phyloP scores from a whole-genome alignment of 805 yeast genomes.

The Candida nanaspora region DNA sequence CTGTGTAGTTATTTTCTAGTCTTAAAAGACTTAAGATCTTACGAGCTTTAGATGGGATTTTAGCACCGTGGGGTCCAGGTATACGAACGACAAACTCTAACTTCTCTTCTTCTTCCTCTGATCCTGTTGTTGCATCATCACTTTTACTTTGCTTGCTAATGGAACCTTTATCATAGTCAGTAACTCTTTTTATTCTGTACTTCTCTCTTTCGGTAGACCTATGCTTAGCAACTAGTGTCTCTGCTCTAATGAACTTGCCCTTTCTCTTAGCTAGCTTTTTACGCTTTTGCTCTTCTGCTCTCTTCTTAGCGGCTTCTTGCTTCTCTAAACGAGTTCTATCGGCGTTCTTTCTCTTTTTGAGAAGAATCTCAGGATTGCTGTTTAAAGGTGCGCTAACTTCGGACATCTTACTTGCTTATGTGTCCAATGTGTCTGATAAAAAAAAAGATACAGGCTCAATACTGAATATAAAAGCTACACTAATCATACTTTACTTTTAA shows the following conservation, averaged over 20 bases:
- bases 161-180: constrained; percentile 40
- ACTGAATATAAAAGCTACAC: no score
- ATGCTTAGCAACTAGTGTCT: constrained; percentile 60
- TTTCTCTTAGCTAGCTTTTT: constrained; percentile 36
- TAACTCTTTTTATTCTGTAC: constrained; percentile 59
- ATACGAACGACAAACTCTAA: constrained; percentile 63
- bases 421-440: background rate
- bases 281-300: constrained; percentile 36
- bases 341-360: constrained; percentile 73
- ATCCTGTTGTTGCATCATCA: constrained; percentile 26
- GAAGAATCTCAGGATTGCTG: constrained; percentile 69
- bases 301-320: constrained; percentile 55
- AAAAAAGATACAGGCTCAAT: no score
- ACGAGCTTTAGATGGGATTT: constrained; percentile 57
- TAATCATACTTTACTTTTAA: no score
- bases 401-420: constrained; percentile 8
- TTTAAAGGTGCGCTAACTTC: constrained; percentile 36
- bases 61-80: constrained; percentile 56
- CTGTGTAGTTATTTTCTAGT: constrained; percentile 52
- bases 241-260: constrained; percentile 64
- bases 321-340: constrained; percentile 68
- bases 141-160: constrained; percentile 14
- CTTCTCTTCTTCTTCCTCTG: constrained; percentile 34
- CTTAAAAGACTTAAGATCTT: constrained; percentile 56
- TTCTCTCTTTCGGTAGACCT: constrained; percentile 60